These are phyloP conservation scores for Mortierella claussenii DNA, from an alignment of 192 early-diverging fungal species.

Conservation along the genomic window DNA sequence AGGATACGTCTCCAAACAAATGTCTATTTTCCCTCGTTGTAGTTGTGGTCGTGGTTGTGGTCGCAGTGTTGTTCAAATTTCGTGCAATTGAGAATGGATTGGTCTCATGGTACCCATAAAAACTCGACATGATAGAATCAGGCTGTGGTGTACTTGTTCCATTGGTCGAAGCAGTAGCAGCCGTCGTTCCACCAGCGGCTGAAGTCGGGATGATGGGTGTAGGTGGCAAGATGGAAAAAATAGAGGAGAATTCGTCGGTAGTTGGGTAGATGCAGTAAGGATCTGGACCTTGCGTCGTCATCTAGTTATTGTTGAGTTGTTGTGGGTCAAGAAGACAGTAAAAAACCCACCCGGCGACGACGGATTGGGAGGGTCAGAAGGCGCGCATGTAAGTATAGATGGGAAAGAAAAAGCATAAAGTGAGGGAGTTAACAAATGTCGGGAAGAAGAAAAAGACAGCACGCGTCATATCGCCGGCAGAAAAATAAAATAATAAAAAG, in stretches of 20 bases:
- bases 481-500: background rate
- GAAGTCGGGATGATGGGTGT: constrained; percentile 51
- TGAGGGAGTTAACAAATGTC: background rate
- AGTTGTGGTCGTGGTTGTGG: too few species aligned
- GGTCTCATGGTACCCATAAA: constrained; percentile 45
- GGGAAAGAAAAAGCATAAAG: background rate
- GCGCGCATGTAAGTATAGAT: too few species aligned
- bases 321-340: too few species aligned
- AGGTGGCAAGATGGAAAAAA: constrained; percentile 60
- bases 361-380: too few species aligned
- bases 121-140: constrained; percentile 29
- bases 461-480: background rate
- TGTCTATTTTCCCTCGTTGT: constrained; percentile 26
- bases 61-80: constrained; percentile 15
- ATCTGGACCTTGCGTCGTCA: constrained; percentile 59
- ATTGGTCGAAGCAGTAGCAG: too few species aligned
- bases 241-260: constrained; percentile 56
- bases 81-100: constrained; percentile 43
- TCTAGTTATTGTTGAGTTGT: too few species aligned
- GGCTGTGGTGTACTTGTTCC: constrained; percentile 27
- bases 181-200: too few species aligned
- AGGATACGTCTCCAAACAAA: constrained; percentile 43
- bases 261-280: constrained; percentile 60
- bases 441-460: background rate
- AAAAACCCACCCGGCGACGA: too few species aligned